Conservation (phyloP, 768 basidiomycete genomes). For the Termitomyces titanicus region DNA sequence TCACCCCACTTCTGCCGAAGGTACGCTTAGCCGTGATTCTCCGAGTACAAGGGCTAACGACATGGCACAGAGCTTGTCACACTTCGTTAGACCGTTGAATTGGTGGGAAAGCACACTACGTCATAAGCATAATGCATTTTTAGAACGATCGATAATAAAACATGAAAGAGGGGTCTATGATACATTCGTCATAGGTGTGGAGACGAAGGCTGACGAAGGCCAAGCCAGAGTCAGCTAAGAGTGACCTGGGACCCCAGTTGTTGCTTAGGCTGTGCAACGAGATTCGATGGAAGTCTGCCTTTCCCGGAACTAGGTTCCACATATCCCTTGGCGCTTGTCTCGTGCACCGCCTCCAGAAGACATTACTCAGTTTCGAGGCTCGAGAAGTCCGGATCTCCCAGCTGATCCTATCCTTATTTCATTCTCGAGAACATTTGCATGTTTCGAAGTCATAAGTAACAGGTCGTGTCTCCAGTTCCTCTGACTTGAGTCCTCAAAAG, state of each 20-base stretch:
- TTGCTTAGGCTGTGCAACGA: background rate
- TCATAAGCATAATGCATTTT: slow-evolving; percentile 2
- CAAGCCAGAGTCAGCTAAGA: background rate
- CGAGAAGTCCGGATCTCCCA: background rate
- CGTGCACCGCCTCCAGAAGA: background rate
- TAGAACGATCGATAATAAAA: background rate
- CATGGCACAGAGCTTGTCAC: slow-evolving; percentile 47
- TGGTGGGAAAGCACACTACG: background rate
- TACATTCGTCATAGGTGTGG: background rate
- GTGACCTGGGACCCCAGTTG: slow-evolving; percentile 4
- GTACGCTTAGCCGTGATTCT: slow-evolving; percentile 32
- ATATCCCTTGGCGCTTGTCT: background rate
- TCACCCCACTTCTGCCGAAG: slow-evolving; percentile 85
- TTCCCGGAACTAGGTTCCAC: background rate
- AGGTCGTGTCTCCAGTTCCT: background rate
- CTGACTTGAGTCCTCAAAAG: background rate
- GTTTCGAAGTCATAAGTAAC: background rate
- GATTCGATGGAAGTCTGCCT: background rate
- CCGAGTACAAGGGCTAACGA: slow-evolving; percentile 12
- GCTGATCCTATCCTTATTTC: background rate
- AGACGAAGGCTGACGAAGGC: background rate
- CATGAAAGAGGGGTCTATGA: background rate
- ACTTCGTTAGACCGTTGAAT: slow-evolving; percentile 24
- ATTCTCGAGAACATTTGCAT: background rate
- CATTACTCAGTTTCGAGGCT: background rate